Base-by-base conservation (phyloP, 2,329 filamentous ascomycete species). In the Sclerotinia nivalis region DNA sequence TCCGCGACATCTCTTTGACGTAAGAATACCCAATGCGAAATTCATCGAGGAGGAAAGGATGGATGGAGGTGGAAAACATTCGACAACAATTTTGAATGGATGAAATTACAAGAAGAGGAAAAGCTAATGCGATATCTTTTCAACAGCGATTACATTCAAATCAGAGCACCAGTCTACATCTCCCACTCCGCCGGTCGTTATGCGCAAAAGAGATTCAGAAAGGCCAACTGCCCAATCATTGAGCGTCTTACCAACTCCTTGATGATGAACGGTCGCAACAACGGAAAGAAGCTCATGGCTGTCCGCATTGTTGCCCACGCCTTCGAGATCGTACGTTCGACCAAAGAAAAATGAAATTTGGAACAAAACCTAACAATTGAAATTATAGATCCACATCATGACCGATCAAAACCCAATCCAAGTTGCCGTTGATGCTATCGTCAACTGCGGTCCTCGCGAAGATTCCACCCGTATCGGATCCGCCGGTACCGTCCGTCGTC, bases 181-280 rank as follows among this genome's bases (percentile, higher is more conserved):
- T 93, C 96, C 83, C 96, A 99, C 90, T 97, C 94, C 77, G 96
- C 96, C 81, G 96, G 96, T 83, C 93, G 94, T 83, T 99, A 97
- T 90, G 96, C 96, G 82, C 89, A 91, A 86, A 99, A 99, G 93
- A 92, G 96, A 83, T 99, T 99, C 93, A 93, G 96, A 88, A 99
- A 99, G 91, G 96, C 96, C 83, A 96, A 98, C 90, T 99, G 96
- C 93, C 96, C 96, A 81, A 98, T 99, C 91, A 97, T 99, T 83
- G 96, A 99, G 92, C 95, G 96, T 84, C 91, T 99, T 80, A 99
- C 96, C 89, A 99, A 99, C 92, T 98, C 96, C 72, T 91, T 99
- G 84, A 99, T 99, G 96, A 98, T 98, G 95, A 97, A 99, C 91
- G 96, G 96, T 86, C 96, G 96, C 87, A 99, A 99, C 93, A 99